Evolutionary conservation across 2,329 filamentous ascomycete species (phyloP).

Genomic region (Cladosporium sp.): DNA sequence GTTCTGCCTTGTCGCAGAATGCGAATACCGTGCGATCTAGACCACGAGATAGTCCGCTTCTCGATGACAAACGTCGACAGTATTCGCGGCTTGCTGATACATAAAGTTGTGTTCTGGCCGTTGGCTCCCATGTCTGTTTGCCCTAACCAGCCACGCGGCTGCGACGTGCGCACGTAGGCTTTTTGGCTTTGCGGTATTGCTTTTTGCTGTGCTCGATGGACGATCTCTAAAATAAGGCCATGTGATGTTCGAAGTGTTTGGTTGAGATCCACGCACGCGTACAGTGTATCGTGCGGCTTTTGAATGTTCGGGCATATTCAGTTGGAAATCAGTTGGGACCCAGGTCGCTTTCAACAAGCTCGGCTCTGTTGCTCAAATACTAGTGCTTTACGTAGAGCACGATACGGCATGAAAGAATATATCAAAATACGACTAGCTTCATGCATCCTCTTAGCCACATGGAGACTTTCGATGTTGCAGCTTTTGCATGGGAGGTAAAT

Average conservation of each 20-base stretch:
- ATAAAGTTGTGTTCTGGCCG: not conserved
- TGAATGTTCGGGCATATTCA: not conserved
- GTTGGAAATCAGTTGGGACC: not conserved
- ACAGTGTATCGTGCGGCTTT: not conserved
- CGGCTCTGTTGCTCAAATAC: not conserved
- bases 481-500: not conserved
- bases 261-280: not conserved
- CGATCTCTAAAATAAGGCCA: not conserved
- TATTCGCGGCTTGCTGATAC: not conserved
- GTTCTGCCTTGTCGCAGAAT: not conserved
- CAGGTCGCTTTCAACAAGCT: not conserved
- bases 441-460: not conserved
- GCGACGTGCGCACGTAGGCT: not conserved
- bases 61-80: not conserved
- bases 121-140: not conserved
- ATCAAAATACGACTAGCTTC: not conserved
- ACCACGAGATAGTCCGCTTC: not conserved
- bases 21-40: not conserved
- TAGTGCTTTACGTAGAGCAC: not conserved
- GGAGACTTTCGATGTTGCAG: no score
- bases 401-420: not conserved
- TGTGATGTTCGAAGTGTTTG: not conserved
- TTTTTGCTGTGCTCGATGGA: not conserved
- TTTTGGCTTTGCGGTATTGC: not conserved
- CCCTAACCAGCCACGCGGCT: constrained; percentile 3